Evolutionary conservation across 176 grass and related monocot genomes (phyloP).

Genomic region (Oryza longistaminata): DNA sequence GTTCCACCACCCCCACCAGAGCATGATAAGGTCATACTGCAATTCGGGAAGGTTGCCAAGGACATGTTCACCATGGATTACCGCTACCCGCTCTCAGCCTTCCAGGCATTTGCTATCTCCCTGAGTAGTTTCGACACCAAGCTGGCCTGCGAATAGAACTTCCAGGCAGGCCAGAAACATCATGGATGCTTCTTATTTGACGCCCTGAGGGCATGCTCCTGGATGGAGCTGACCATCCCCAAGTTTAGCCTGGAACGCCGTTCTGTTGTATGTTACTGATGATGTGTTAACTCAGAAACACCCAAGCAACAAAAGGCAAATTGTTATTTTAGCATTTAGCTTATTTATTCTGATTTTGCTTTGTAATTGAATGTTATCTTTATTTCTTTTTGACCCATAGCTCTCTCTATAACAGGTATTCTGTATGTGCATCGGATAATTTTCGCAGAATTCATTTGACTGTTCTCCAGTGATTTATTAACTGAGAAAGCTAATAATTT

Average conservation of each 20-base stretch:
- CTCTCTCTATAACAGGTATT: background rate
- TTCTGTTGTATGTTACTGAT: background rate
- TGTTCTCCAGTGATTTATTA: background rate
- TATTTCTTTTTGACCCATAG: constrained; percentile 2
- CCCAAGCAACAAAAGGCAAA: background rate
- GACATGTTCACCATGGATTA: constrained; percentile 91
- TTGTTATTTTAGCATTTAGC: background rate
- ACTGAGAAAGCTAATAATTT: background rate
- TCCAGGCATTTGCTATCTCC: constrained; percentile 82
- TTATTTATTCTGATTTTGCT: background rate
- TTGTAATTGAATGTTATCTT: background rate
- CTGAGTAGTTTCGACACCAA: constrained; percentile 85
- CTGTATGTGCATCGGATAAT: background rate
- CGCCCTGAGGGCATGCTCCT: background rate
- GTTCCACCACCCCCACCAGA: constrained; percentile 26
- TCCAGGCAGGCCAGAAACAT: background rate
- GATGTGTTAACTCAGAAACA: background rate
- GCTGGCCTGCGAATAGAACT: constrained; percentile 63
- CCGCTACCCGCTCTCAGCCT: constrained; percentile 64
- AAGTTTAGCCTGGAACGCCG: background rate
- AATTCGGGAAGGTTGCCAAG: constrained; percentile 76
- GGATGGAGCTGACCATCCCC: background rate
- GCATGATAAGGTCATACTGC: constrained; percentile 65
- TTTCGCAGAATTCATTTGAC: background rate
- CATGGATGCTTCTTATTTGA: constrained; percentile 12